Conservation (phyloP, 2,329 filamentous ascomycete genomes). For the Ophiostoma sp. region DNA sequence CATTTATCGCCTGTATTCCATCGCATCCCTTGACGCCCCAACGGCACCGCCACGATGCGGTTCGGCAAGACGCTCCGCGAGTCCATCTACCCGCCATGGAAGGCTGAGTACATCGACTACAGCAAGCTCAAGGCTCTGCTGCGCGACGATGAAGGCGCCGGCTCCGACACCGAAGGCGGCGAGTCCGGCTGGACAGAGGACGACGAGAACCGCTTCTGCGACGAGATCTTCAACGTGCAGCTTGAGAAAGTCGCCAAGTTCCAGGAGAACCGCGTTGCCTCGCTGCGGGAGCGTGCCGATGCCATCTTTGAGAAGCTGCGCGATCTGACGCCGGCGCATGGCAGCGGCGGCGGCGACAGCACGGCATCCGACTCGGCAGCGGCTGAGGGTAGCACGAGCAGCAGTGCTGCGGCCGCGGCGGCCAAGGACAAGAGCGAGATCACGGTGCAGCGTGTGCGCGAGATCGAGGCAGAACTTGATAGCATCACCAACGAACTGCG, state of each 20-base stretch:
- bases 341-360: conserved; percentile 48
- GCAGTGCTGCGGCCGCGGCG: conserved; percentile 34
- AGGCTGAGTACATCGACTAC: conserved; percentile 94
- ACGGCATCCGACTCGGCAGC: not conserved
- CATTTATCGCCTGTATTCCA: not conserved
- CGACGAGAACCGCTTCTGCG: conserved; percentile 90
- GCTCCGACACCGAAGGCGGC: conserved; percentile 55
- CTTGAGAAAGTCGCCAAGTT: conserved; percentile 93
- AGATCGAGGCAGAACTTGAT: conserved; percentile 79
- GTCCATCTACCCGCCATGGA: conserved; percentile 83
- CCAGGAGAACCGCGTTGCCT: conserved; percentile 73
- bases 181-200: conserved; percentile 74
- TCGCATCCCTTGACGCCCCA: not conserved
- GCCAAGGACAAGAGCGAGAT: conserved; percentile 46
- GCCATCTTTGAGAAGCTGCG: conserved; percentile 68
- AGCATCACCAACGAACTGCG: conserved; percentile 85
- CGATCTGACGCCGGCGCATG: conserved; percentile 71
- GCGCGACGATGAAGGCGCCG: conserved; percentile 67
- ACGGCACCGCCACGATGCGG: conserved; percentile 63
- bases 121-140: conserved; percentile 86
- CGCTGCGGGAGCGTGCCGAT: conserved; percentile 56
- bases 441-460: conserved; percentile 58
- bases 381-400: conserved; percentile 38
- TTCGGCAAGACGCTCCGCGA: conserved; percentile 87
- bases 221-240: conserved; percentile 92